Percentiles rank a stretch among this genome's conserved stretches.
These are phyloP conservation scores for Diplocarpon rosae DNA, from an alignment of 2,329 filamentous ascomycete genomes.

Conservation along the genomic window DNA sequence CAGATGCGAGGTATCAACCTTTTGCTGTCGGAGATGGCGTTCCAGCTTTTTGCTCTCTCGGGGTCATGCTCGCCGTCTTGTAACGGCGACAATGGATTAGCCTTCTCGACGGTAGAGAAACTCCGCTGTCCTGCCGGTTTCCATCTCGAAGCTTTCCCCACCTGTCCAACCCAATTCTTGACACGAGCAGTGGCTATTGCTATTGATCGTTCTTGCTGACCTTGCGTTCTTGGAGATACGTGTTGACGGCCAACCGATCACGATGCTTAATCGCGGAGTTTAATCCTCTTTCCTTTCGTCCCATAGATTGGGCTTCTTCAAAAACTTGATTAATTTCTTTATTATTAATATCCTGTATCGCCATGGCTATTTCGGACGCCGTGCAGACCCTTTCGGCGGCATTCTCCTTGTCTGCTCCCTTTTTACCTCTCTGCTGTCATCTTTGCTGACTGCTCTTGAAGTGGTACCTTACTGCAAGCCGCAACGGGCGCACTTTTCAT, in stretches of 20 bases:
- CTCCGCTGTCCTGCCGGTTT: not conserved
- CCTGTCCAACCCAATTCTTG: no score
- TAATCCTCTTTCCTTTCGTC: slow-evolving; percentile 19
- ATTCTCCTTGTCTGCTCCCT: slow-evolving; percentile 26
- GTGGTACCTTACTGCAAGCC: slow-evolving; percentile 27
- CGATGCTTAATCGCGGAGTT: not conserved
- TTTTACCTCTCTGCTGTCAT: not conserved
- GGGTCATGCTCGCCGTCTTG: not conserved
- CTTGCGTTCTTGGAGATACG: no score
- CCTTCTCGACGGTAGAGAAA: not conserved
- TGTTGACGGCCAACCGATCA: not conserved
- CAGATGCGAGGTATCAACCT: slow-evolving; percentile 9
- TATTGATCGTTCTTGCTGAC: no score
- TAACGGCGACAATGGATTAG: slow-evolving; percentile 3
- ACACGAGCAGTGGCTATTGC: no score
- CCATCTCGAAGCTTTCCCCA: no score
- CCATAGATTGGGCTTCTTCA: slow-evolving; percentile 26
- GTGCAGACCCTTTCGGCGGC: slow-evolving; percentile 26
- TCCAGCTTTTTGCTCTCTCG: slow-evolving; percentile 12
- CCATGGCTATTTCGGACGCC: slow-evolving; percentile 24
- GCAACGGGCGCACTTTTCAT: slow-evolving; percentile 24
- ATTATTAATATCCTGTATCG: slow-evolving; percentile 7
- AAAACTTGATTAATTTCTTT: slow-evolving; percentile 16
- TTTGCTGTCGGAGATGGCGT: slow-evolving; percentile 20
- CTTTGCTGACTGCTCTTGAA: slow-evolving; percentile 14